Evolutionary conservation across 2,329 filamentous ascomycete species (phyloP).

Genomic region (Fusarium nurragi): DNA sequence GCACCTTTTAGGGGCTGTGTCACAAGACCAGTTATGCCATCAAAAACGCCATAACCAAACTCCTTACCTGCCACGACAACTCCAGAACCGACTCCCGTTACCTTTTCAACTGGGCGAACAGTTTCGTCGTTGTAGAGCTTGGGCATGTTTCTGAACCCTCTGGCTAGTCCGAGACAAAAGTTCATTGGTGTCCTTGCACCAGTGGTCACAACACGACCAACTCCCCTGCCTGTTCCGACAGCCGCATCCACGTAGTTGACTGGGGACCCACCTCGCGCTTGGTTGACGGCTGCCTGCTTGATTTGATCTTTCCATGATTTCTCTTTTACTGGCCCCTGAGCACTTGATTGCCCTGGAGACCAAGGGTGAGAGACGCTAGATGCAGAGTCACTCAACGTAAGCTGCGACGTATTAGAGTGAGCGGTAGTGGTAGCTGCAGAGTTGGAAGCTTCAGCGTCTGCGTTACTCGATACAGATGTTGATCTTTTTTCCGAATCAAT

Average conservation of each 20-base stretch:
- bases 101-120: conserved; percentile 79
- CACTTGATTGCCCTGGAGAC: conserved; percentile 20
- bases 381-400: conserved; percentile 36
- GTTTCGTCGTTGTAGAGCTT: conserved; percentile 86
- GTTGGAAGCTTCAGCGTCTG: conserved; percentile 13
- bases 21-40: conserved; percentile 82
- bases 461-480: conserved; percentile 8
- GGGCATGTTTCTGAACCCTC: conserved; percentile 89
- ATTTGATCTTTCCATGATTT: conserved; percentile 29
- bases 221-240: conserved; percentile 71
- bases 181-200: conserved; percentile 85
- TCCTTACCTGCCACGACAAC: conserved; percentile 81
- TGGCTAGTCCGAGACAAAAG: conserved; percentile 81
- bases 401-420: conserved; percentile 39
- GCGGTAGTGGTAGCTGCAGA: too few species aligned
- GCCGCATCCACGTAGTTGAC: conserved; percentile 60
- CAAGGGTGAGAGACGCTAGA: conserved; percentile 28
- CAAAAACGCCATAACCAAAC: conserved; percentile 79
- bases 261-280: conserved; percentile 33
- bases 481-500: conserved; percentile 16
- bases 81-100: conserved; percentile 80
- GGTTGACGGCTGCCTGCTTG: conserved; percentile 26
- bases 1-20: conserved; percentile 77
- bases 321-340: conserved; percentile 19
- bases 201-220: conserved; percentile 77